Base-by-base conservation (phyloP, 1,284 basidiomycete genomes). In the Anthracocystis panici-leucophaei region DNA sequence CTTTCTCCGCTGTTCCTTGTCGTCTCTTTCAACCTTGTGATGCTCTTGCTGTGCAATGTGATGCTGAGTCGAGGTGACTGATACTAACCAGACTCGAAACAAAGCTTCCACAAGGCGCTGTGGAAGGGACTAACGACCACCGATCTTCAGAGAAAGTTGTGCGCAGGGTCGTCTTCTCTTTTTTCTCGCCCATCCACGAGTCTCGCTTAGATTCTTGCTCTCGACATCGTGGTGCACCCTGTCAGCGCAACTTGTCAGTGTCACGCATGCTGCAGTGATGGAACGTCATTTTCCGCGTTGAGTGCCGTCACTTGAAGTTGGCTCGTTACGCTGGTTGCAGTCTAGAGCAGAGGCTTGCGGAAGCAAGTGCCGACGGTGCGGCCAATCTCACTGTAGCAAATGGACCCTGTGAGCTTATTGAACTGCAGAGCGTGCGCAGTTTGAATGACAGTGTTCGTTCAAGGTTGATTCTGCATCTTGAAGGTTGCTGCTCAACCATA, bases 261-360 rank as follows among this genome's bases (percentile, higher is more conserved):
- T 18, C 27, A 23, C 40, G 38, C n/a, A n/a, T 53, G 51, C 57
- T 45, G 49, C 44, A 23, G 23, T 20, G 31, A 6, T 21, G 38
- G 58, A 48, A 66, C 58, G 65, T 66, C 65, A 66, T 66, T 61
- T 61, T 66, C 21, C 27, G 63, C 63, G 48, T 14, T 33, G 40
- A 21, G 27, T 50, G 48, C 49, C 16, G 49, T 52, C 51, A 61
- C 51, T n/a, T 38, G 5, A 10, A 9, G 44, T 25, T 48, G 6
- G 16, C 16, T 48, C 46, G 16, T 25, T 16, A 27, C 18, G 27
- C 27, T 7, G 7, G 27, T 27, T 27, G 27, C 27, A 27, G 27
- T 27, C 27, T 4, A 27, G 27, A 27, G 27, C 27, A 27, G 27
- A 25, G 23, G 11, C 23, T 29, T n/a, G 6, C 45, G 23, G 23